phyloP scores from a whole-genome alignment of 768 basidiomycete genomes.

The Pleurotus citrinopileatus region DNA sequence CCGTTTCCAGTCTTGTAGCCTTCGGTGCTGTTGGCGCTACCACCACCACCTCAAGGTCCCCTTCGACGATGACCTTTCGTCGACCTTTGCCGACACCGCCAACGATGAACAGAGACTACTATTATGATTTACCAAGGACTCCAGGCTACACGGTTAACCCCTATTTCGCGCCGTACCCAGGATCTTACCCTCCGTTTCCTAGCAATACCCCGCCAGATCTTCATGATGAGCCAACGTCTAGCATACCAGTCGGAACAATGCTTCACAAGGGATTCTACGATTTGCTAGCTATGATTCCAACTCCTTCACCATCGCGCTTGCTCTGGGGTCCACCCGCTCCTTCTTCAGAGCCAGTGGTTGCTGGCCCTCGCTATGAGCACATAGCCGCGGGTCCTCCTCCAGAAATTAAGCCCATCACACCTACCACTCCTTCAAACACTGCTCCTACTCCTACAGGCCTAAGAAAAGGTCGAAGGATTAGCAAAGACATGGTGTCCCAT shows the following conservation, averaged over 20 bases:
- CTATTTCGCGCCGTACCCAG: constrained; percentile 33
- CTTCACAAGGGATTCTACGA: constrained; percentile 92
- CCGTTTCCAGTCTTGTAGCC: background rate
- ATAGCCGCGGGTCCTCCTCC: constrained; percentile 31
- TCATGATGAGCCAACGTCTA: constrained; percentile 42
- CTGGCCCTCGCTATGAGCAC: constrained; percentile 72
- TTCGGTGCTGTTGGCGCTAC: constrained; percentile 3
- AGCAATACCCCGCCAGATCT: constrained; percentile 33
- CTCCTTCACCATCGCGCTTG: constrained; percentile 64
- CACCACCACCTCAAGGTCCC: background rate
- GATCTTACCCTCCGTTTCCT: constrained; percentile 37
- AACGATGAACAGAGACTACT: constrained; percentile 25
- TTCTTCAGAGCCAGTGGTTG: constrained; percentile 41
- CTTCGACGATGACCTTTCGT: constrained; percentile 18
- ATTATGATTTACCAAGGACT: constrained; percentile 22
- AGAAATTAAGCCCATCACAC: constrained; percentile 15
- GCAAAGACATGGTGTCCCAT: constrained; percentile 86
- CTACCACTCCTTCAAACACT: background rate
- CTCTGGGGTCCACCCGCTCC: constrained; percentile 47
- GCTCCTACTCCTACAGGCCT: constrained; percentile 24
- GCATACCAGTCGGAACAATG: constrained; percentile 65
- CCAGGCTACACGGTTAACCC: constrained; percentile 30
- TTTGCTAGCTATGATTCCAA: constrained; percentile 75
- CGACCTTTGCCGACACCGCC: constrained; percentile 29
- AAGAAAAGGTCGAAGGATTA: constrained; percentile 65